These are phyloP conservation scores for Phytopythium chamaehyphon DNA, from an alignment of 352 stramenopile genomes.

Conservation along the genomic window DNA sequence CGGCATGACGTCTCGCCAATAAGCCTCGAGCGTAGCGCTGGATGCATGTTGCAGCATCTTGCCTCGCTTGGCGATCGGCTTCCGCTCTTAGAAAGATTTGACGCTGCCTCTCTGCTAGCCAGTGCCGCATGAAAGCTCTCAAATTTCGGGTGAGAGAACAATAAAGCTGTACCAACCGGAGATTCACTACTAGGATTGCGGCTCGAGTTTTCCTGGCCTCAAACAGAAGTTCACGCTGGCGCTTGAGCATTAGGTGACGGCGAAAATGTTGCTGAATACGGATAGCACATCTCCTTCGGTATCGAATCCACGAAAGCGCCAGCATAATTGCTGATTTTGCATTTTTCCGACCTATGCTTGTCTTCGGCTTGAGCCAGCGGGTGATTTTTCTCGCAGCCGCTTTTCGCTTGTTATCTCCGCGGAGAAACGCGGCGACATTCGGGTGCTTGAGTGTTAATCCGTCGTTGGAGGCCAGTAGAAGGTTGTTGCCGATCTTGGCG, in stretches of 20 bases:
- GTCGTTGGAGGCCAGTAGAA: slow-evolving; percentile 28
- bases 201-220: slow-evolving; percentile 18
- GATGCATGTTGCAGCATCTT: slow-evolving; percentile 28
- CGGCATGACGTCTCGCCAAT: slow-evolving; percentile 26
- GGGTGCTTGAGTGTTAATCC: slow-evolving; percentile 46
- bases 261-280: slow-evolving; percentile 57
- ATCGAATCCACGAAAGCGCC: slow-evolving; percentile 36
- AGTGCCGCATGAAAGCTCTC: slow-evolving; percentile 24
- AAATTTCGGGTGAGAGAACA: slow-evolving; percentile 27
- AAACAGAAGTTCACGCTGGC: slow-evolving; percentile 21
- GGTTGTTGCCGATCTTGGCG: slow-evolving; percentile 24
- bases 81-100: slow-evolving; percentile 32
- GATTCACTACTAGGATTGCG: slow-evolving; percentile 21
- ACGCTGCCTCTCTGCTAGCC: slow-evolving; percentile 30
- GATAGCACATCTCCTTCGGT: slow-evolving; percentile 31
- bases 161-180: slow-evolving; percentile 22
- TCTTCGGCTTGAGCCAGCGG: slow-evolving; percentile 27
- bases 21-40: slow-evolving; percentile 37
- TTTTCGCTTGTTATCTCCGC: slow-evolving; percentile 20
- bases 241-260: slow-evolving; percentile 15
- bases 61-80: slow-evolving; percentile 19
- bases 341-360: slow-evolving; percentile 13
- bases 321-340: slow-evolving; percentile 38
- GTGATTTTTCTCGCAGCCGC: slow-evolving; percentile 33
- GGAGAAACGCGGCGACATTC: slow-evolving; percentile 43